Evolutionary conservation across 2,329 filamentous ascomycete genomes (phyloP).

Genomic region (Colletotrichum cuscutae): DNA sequence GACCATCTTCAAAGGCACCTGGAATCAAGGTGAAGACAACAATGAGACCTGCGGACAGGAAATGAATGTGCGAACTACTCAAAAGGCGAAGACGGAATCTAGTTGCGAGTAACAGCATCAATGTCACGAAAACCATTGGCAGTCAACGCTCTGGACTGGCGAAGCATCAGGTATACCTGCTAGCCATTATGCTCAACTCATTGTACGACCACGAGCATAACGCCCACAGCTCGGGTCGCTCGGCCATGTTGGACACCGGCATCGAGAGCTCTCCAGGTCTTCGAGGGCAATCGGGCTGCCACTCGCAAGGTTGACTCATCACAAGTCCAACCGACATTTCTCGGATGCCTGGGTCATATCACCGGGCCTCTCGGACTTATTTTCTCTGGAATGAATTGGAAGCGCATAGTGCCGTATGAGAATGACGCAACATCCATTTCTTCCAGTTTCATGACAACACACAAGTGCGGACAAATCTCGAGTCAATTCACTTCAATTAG

Average conservation of each 20-base stretch:
- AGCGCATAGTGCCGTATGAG: neutral
- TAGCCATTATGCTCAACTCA: neutral
- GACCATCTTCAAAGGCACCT: too few species aligned
- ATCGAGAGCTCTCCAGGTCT: neutral
- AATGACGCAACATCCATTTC: neutral
- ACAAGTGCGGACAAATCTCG: neutral
- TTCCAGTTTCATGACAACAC: constrained; percentile 6
- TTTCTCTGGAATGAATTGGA: neutral
- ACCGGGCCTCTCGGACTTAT: neutral
- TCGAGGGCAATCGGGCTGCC: neutral
- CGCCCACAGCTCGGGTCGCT: neutral
- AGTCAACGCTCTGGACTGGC: neutral
- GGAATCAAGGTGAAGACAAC: neutral
- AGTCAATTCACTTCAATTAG: neutral
- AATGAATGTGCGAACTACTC: neutral
- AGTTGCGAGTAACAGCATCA: too few species aligned
- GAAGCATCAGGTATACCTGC: neutral
- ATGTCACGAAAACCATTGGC: too few species aligned
- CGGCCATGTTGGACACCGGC: neutral
- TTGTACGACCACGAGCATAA: neutral
- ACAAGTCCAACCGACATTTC: neutral
- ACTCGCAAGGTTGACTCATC: neutral
- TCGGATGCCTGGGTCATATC: neutral
- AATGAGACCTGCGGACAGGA: neutral
- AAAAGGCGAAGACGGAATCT: too few species aligned